Conservation (phyloP, 2,329 filamentous ascomycete species). For the Cladosporium sp. region DNA sequence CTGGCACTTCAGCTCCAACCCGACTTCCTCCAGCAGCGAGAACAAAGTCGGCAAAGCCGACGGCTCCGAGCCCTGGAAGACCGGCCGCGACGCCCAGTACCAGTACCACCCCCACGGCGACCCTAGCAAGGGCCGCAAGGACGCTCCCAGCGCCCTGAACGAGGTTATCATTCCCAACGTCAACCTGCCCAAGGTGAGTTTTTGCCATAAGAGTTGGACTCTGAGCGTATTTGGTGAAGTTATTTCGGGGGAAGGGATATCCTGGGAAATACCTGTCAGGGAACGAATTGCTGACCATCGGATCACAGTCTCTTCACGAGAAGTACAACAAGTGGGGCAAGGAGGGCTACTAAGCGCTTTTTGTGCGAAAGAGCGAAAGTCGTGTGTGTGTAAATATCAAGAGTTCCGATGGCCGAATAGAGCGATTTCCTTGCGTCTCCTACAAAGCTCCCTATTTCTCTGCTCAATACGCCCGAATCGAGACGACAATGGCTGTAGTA, state of each 20-base stretch:
- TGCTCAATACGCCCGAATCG: no score
- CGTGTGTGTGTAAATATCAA: slow-evolving; percentile 14
- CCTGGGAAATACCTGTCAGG: neutral
- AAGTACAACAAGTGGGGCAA: slow-evolving; percentile 99
- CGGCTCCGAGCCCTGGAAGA: slow-evolving; percentile 88
- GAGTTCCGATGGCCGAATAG: slow-evolving; percentile 13
- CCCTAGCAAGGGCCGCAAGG: slow-evolving; percentile 66
- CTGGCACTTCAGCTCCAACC: slow-evolving; percentile 82
- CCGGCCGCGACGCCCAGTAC: slow-evolving; percentile 58
- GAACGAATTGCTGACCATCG: slow-evolving; percentile 5
- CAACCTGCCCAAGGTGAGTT: slow-evolving; percentile 75
- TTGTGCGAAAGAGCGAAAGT: neutral
- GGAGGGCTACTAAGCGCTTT: slow-evolving; percentile 68
- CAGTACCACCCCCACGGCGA: slow-evolving; percentile 74
- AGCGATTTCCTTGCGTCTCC: slow-evolving; percentile 9
- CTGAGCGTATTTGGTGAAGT: neutral
- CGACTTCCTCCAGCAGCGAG: slow-evolving; percentile 81
- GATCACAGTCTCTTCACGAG: slow-evolving; percentile 79
- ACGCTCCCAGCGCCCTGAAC: slow-evolving; percentile 93
- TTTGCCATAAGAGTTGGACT: neutral
- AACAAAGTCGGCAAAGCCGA: slow-evolving; percentile 66
- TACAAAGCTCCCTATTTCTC: neutral
- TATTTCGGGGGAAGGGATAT: no score
- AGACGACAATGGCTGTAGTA: no score
- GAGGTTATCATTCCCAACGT: slow-evolving; percentile 91